Evolutionary conservation across 1,284 basidiomycete genomes (phyloP).

Genomic region (Malassezia sympodialis): DNA sequence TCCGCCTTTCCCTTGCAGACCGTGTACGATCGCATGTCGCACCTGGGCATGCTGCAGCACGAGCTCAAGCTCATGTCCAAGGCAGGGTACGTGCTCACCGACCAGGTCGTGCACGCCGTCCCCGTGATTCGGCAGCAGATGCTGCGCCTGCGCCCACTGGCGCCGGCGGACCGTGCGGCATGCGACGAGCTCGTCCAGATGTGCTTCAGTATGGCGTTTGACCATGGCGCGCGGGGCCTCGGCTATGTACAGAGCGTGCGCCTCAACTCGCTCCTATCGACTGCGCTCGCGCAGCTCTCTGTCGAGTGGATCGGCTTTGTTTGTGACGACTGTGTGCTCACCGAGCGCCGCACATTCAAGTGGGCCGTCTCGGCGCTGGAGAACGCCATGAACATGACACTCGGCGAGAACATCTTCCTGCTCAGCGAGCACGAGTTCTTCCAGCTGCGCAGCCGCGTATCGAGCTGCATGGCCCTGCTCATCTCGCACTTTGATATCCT

Average conservation of each 20-base stretch:
- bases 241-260: slow-evolving; percentile 42
- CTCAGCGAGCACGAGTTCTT: slow-evolving; percentile 70
- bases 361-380: slow-evolving; percentile 96
- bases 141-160: slow-evolving; percentile 18
- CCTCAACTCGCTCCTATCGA: slow-evolving; percentile 35
- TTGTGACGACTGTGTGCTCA: slow-evolving; percentile 92
- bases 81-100: slow-evolving; percentile 77
- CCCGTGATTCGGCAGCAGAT: slow-evolving; percentile 29
- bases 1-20: slow-evolving; percentile 52
- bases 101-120: slow-evolving; percentile 71
- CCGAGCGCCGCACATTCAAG: slow-evolving; percentile 90
- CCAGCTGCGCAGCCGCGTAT: slow-evolving; percentile 79
- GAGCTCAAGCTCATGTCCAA: slow-evolving; percentile 82
- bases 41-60: slow-evolving; percentile 75
- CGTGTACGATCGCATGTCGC: slow-evolving; percentile 76
- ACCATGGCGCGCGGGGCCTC: slow-evolving; percentile 53
- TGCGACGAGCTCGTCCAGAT: slow-evolving; percentile 71
- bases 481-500: slow-evolving; percentile 94
- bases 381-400: slow-evolving; percentile 80
- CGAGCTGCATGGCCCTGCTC: slow-evolving; percentile 87
- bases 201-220: slow-evolving; percentile 91
- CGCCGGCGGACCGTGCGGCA: slow-evolving; percentile 18
- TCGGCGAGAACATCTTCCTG: slow-evolving; percentile 72
- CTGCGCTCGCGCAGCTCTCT: slow-evolving; percentile 35
- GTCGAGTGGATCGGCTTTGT: slow-evolving; percentile 86